These are phyloP conservation scores for Coniochaeta hoffmannii DNA, from an alignment of 2,329 filamentous ascomycete species.

Conservation along the genomic window DNA sequence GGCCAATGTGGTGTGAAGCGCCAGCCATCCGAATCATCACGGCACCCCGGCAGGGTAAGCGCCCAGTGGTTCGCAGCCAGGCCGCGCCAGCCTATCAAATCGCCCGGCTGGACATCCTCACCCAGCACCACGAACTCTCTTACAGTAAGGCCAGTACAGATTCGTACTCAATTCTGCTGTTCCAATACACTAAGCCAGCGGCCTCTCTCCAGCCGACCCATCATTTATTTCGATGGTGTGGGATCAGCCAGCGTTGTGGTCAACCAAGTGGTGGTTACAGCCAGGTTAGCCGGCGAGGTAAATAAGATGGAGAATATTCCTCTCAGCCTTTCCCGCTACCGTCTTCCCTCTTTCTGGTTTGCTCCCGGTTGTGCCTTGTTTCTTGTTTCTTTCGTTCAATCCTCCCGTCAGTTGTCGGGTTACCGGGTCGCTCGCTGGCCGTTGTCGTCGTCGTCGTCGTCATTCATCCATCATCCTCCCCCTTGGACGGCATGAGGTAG, in stretches of 20 bases:
- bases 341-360: constrained; percentile 4
- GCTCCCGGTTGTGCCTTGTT: constrained; percentile 1
- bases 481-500: constrained; percentile 10
- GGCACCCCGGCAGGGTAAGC: constrained; percentile 35
- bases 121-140: constrained; percentile 18
- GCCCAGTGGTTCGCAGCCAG: constrained; percentile 35
- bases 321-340: neutral
- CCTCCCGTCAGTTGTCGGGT: constrained; percentile 7
- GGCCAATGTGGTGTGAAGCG: constrained; percentile 32
- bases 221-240: constrained; percentile 3
- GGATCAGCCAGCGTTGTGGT: neutral
- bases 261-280: constrained; percentile 2
- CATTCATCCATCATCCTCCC: constrained; percentile 10
- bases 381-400: constrained; percentile 7
- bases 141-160: constrained; percentile 16
- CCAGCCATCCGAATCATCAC: constrained; percentile 34
- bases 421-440: constrained; percentile 14
- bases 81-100: constrained; percentile 35
- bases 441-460: constrained; percentile 14
- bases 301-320: constrained; percentile 3
- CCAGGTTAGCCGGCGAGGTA: neutral
- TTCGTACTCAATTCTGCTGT: neutral
- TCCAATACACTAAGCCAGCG: constrained; percentile 1
- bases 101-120: constrained; percentile 20
- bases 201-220: constrained; percentile 2